A percentile compares a stretch with the other conserved stretches of the same genome.
Evolutionary conservation across 306 rosid species (phyloP).

Genomic region (Cucumis cinereus): DNA sequence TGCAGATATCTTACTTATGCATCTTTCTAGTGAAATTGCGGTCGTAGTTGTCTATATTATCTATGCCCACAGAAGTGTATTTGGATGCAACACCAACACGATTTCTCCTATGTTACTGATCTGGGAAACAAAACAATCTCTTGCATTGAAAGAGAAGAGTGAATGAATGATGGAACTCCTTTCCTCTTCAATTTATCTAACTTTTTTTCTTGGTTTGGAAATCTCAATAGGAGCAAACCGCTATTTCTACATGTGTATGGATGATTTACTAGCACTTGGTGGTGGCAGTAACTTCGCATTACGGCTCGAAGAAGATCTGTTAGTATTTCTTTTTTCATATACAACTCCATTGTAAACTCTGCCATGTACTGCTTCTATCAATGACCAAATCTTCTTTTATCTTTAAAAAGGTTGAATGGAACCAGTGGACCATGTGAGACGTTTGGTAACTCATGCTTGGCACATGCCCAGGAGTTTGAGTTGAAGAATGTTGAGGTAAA

Average conservation of each 20-base stretch:
- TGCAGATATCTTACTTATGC: background rate
- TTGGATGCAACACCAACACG: background rate
- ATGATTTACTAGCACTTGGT: constrained; percentile 73
- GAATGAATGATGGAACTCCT: background rate
- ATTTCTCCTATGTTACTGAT: background rate
- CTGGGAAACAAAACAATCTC: background rate
- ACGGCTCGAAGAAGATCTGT: constrained; percentile 83
- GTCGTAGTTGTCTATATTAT: background rate
- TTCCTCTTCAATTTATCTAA: background rate
- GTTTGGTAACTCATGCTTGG: constrained; percentile 72
- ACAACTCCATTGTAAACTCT: background rate
- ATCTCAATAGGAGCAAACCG: constrained; percentile 61
- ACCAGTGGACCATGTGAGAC: constrained; percentile 87
- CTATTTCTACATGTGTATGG: constrained; percentile 62
- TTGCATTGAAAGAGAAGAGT: background rate
- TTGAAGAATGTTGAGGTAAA: constrained; percentile 82
- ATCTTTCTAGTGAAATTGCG: background rate
- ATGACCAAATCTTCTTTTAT: background rate
- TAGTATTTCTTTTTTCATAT: constrained; percentile 20
- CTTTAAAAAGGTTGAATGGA: constrained; percentile 55
- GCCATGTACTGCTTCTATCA: background rate
- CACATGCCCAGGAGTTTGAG: constrained; percentile 77
- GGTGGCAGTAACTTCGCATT: constrained; percentile 87
- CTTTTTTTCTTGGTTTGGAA: background rate
- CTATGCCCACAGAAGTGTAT: background rate